Evolutionary conservation across 768 basidiomycete species (phyloP), one percentile per base, ranked within the genome.

Genomic region (Trametes sanguinea): DNA sequence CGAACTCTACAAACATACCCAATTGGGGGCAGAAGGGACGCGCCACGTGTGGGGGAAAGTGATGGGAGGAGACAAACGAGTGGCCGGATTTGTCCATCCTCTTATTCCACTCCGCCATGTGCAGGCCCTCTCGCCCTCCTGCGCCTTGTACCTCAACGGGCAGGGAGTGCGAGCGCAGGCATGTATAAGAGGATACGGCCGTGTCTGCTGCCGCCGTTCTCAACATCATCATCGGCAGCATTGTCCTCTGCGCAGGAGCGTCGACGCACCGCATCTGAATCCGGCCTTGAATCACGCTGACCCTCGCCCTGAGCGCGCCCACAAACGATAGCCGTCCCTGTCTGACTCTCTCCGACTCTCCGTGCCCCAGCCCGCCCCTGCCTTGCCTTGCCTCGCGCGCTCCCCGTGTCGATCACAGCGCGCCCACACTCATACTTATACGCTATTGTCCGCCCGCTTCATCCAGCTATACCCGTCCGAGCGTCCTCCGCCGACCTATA

Each of bases 81-180:
- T 47, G 29, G 60, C 71, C 71, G 50, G 60, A 69, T 69, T 39
- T 54, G 69, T 67, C 53, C 54, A 37, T 72, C 64, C 68, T 69
- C 71, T 72, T 72, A 71, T 72, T 65, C 69, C 68, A 51, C 42
- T 42, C 39, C 50, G 40, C 63, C 69, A 66, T 67, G 65, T 57
- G 67, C 64, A 37, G 16, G n/a, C 14, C 27, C 53, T 37, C 42
- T 40, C 40, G 40, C 22, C 35, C 6, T 22, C 39, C 8, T 11
- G 16, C 48, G 39, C 69, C 60, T 69, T 69, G 65, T 72, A 30
- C 71, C 69, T 65, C 29, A 63, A 63, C 44, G 51, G 66, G 67
- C 54, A 60, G 40, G 32, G 35, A 43, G 29, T 1, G n/a, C 6
- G 35, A 6, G 35, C 11, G 35, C 35, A 37, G 6, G 6, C 40